Conservation (phyloP, 345 rosid genomes). For the Dipteronia sinensis region DNA sequence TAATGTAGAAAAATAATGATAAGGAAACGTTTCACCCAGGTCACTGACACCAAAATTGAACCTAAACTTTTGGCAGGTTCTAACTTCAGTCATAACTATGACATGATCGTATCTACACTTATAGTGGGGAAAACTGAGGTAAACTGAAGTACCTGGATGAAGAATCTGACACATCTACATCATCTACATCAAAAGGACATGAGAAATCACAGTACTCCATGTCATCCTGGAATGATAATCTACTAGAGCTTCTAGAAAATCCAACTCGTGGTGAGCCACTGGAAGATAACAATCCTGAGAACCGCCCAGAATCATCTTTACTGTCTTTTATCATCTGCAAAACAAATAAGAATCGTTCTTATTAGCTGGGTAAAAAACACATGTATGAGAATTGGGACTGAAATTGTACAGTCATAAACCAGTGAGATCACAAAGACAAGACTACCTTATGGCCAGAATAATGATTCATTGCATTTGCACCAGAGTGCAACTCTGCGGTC, state of each 20-base stretch:
- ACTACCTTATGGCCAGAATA: constrained; percentile 69
- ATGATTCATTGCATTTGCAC: constrained; percentile 46
- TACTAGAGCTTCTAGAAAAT: constrained; percentile 84
- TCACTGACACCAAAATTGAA: neutral
- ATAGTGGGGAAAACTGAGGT: neutral
- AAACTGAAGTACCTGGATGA: constrained; percentile 50
- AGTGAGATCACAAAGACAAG: neutral
- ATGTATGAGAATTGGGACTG: constrained; percentile 4
- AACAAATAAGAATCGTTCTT: constrained; percentile 24
- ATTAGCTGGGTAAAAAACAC: constrained; percentile 4
- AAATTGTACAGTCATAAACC: neutral
- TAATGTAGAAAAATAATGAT: constrained; percentile 1
- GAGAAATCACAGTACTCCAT: constrained; percentile 79
- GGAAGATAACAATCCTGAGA: constrained; percentile 81
- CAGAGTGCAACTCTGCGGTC: constrained; percentile 67
- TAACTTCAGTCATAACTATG: constrained; percentile 2
- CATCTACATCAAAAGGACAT: constrained; percentile 90
- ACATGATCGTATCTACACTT: neutral
- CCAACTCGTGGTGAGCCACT: constrained; percentile 81
- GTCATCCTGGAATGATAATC: constrained; percentile 83
- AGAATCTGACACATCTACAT: constrained; percentile 64
- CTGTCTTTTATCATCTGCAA: constrained; percentile 61
- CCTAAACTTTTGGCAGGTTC: neutral
- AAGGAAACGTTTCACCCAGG: neutral
- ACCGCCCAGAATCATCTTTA: constrained; percentile 82